Conservation (phyloP, 441 rosid species). For the California macrophylla region DNA sequence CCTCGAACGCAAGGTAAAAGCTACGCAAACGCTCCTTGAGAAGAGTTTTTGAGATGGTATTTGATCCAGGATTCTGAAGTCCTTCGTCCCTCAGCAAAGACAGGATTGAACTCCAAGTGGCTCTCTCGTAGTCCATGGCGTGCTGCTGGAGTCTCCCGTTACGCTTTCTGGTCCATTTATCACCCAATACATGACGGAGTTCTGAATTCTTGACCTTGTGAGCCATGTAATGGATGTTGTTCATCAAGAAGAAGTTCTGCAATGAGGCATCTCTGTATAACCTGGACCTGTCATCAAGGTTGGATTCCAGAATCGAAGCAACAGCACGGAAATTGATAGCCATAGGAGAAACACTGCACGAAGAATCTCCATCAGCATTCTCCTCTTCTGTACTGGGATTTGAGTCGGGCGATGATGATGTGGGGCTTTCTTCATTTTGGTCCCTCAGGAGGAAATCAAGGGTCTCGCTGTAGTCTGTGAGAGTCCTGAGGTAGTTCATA, state of each 20-base stretch:
- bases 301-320: slow-evolving; percentile 55
- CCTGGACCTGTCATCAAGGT: slow-evolving; percentile 55
- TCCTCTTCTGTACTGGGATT: slow-evolving; percentile 34
- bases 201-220: slow-evolving; percentile 63
- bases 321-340: slow-evolving; percentile 42
- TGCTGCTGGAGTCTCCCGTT: slow-evolving; percentile 75
- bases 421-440: slow-evolving; percentile 21
- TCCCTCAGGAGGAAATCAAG: slow-evolving; percentile 54
- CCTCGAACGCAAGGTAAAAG: slow-evolving; percentile 62
- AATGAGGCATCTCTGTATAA: slow-evolving; percentile 54
- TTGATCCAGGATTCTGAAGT: slow-evolving; percentile 21
- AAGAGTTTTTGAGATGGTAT: slow-evolving; percentile 33
- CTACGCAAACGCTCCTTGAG: slow-evolving; percentile 57
- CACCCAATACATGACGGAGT: slow-evolving; percentile 51
- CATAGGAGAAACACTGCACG: slow-evolving; percentile 27
- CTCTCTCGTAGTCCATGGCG: slow-evolving; percentile 57
- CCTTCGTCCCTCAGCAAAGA: slow-evolving; percentile 56
- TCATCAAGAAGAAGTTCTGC: slow-evolving; percentile 75
- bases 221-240: slow-evolving; percentile 82
- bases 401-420: slow-evolving; percentile 29
- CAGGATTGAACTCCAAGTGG: slow-evolving; percentile 64
- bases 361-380: slow-evolving; percentile 25
- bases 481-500: slow-evolving; percentile 62
- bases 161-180: slow-evolving; percentile 65
- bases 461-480: slow-evolving; percentile 51